Percentiles rank a stretch among this genome's conserved stretches.
Evolutionary conservation across 2,329 filamentous ascomycete genomes (phyloP).

Genomic region (Exophiala dermatitidis): DNA sequence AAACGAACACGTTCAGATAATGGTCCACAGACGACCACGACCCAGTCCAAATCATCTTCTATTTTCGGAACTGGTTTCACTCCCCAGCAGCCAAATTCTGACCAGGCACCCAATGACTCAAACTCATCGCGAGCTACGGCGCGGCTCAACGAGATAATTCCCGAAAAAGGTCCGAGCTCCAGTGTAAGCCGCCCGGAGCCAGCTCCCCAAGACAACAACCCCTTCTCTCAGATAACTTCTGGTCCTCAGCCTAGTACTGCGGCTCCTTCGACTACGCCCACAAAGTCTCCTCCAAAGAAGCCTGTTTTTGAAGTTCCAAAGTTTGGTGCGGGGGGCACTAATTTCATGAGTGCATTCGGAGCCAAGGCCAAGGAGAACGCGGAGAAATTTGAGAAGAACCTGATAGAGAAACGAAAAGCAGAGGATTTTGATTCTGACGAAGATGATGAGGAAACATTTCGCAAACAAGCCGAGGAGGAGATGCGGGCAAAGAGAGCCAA

Average conservation of each 20-base stretch:
- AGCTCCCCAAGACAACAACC: not conserved
- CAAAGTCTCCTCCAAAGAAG: conserved; percentile 23
- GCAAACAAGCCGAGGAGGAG: conserved; percentile 40
- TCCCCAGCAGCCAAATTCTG: not conserved
- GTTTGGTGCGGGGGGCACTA: conserved; percentile 30
- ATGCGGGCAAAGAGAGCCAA: conserved; percentile 41
- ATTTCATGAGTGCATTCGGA: conserved; percentile 41
- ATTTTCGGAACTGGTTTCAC: not conserved
- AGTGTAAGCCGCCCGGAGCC: not conserved
- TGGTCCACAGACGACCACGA: not conserved
- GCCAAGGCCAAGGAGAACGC: conserved; percentile 31
- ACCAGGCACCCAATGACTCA: not conserved
- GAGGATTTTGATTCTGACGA: conserved; percentile 48
- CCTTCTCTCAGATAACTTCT: not conserved
- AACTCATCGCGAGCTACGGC: conserved; percentile 4
- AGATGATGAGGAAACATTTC: conserved; percentile 45
- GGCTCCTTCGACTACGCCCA: conserved; percentile 22
- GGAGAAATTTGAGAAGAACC: conserved; percentile 37
- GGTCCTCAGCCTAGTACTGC: not conserved
- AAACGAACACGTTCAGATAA: conserved; percentile 23
- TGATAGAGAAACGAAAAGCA: conserved; percentile 43
- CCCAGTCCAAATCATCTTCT: not conserved
- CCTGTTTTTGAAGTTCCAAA: conserved; percentile 30
- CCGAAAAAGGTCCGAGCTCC: not conserved
- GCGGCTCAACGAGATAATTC: conserved; percentile 4